Conservation (phyloP, 2,329 filamentous ascomycete genomes). For the Colletotrichum echinochloae region DNA sequence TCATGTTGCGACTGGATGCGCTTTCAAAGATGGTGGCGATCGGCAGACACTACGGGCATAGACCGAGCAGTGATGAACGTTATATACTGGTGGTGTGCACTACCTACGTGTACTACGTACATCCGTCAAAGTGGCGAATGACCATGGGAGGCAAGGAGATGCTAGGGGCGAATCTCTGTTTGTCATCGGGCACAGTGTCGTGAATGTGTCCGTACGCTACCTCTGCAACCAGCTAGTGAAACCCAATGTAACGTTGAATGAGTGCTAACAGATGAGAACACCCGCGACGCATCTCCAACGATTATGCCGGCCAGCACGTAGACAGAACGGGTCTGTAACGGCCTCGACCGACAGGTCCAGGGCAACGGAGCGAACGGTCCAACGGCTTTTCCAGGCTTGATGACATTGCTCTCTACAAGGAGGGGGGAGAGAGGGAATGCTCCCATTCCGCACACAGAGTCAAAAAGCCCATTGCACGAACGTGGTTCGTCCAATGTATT, state of each 20-base stretch:
- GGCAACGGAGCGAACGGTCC: background rate
- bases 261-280: slow-evolving; percentile 18
- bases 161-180: no score
- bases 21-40: background rate
- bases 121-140: slow-evolving; percentile 13
- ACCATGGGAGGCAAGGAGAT: no score
- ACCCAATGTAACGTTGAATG: slow-evolving; percentile 31
- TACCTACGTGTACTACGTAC: background rate
- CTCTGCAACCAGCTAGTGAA: background rate
- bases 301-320: background rate
- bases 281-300: background rate
- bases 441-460: background rate
- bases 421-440: background rate
- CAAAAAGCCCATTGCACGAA: background rate
- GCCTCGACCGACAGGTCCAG: background rate
- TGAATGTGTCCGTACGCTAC: no score
- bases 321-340: background rate
- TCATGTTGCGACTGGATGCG: slow-evolving; percentile 4
- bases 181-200: background rate
- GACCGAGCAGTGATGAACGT: background rate
- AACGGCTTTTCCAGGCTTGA: background rate
- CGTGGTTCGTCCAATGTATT: background rate
- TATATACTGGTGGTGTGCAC: background rate
- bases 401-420: background rate
- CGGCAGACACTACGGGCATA: background rate